Conservation (phyloP, 768 basidiomycete species). For the Solioccasus polychromus region DNA sequence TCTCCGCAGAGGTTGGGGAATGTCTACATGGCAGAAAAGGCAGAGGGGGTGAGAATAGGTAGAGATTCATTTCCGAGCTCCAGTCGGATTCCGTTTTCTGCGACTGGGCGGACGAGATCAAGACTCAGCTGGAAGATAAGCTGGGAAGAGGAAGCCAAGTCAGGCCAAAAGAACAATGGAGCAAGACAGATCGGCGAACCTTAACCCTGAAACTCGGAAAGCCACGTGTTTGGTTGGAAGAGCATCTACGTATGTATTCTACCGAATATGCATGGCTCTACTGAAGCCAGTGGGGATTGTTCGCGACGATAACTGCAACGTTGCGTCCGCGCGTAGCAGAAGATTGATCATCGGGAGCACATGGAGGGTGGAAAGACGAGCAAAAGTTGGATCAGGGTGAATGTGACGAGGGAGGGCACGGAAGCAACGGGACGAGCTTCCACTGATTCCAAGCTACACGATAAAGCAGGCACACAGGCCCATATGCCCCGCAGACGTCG, state of each 20-base stretch:
- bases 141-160: constrained; percentile 16
- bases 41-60: constrained; percentile 7
- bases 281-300: constrained; percentile 6
- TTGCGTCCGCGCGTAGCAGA: constrained; percentile 21
- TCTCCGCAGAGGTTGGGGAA: too few relatives aligned
- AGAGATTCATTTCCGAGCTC: constrained; percentile 13
- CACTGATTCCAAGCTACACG: constrained; percentile 10
- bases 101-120: constrained; percentile 8
- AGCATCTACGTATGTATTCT: neutral
- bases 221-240: constrained; percentile 3
- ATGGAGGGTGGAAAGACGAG: constrained; percentile 12
- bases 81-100: constrained; percentile 5
- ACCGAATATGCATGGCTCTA: too few relatives aligned
- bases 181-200: constrained; percentile 17
- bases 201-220: constrained; percentile 10
- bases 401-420: constrained; percentile 13
- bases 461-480: constrained; percentile 1
- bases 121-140: constrained; percentile 23
- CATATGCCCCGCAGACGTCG: neutral
- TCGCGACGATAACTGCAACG: constrained; percentile 19
- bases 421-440: constrained; percentile 16
- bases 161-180: constrained; percentile 3
- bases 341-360: constrained; percentile 26
- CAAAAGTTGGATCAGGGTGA: constrained; percentile 13
- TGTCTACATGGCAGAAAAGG: too few relatives aligned